Evolutionary conservation across 2,329 filamentous ascomycete species (phyloP), one percentile per base, ranked within the genome.

Genomic region (Zopfia rhizophila): DNA sequence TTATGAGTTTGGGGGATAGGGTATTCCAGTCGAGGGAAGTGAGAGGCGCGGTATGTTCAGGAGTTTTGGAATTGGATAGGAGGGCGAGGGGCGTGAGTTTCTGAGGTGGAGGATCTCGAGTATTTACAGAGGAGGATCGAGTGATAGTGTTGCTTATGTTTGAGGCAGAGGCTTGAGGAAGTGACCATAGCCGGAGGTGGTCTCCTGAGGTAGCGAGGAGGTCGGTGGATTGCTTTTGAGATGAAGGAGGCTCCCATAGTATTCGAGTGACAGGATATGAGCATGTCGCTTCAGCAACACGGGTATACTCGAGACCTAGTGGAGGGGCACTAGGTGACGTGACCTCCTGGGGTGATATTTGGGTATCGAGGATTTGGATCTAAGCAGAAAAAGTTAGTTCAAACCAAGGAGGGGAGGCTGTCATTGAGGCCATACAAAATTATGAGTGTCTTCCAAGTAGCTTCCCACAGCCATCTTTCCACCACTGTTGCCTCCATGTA

Each of bases 1-100:
- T 99, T 67, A 99, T 99, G 41, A 99, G 79, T 70, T 93, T 97
- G 0, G 94, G 94, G 17, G 91, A 96, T 39, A 99, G 88, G 2
- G 90, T 96, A 66, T 99, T 99, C 94, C 94, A 99, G 70, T 99
- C 94, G 33, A 99, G 80, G 12, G 92, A 97, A 2, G 94, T 99
- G 47, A 99, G 84, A 14, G 94, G 94, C 11, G 94, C 94, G 4
- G 94, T 99, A 68, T 99, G 95, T 66, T 99, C 94, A 3, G 94
- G 94, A 0, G 94, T 97, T 76, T 99, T 99, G 21, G 92, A 97
- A 74, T 99, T 99, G 23, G 93, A 97, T 12, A 99, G 80, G 39
- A 99, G 81, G 1, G 94, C 94, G 38, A 99, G 78, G 3, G 94
- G 94, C 5, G 93, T 96, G 31, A 99, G 80, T 73, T 99, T 99